A percentile compares a stretch with the other conserved stretches of the same genome.
These are phyloP conservation scores for Nemophila menziesii DNA, from an alignment of 257 asterid species.

Conservation along the genomic window DNA sequence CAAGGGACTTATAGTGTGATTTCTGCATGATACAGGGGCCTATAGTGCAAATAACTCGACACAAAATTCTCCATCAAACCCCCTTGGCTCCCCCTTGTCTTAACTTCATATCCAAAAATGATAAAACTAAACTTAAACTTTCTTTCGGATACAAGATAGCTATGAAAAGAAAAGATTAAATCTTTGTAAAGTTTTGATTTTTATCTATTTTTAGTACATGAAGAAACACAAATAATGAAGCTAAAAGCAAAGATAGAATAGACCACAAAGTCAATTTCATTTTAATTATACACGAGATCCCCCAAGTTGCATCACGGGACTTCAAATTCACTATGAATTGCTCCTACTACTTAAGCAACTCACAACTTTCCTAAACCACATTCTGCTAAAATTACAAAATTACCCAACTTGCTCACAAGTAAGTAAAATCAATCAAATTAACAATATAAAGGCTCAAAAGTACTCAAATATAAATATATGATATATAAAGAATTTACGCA, in stretches of 20 bases:
- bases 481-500: not conserved
- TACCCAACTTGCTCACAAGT: not conserved
- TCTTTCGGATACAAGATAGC: not conserved
- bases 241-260: not conserved
- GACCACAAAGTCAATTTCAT: not conserved
- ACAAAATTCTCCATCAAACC: too few species aligned
- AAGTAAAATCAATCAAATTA: not conserved
- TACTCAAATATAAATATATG: not conserved
- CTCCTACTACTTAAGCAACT: slow-evolving; percentile 48
- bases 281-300: not conserved
- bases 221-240: not conserved
- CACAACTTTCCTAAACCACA: slow-evolving; percentile 30
- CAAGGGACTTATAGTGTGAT: too few species aligned
- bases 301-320: too few species aligned
- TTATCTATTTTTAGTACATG: not conserved
- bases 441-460: not conserved
- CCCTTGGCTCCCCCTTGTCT: too few species aligned
- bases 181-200: not conserved
- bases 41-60: too few species aligned
- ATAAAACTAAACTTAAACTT: not conserved
- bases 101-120: too few species aligned
- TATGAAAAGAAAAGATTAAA: not conserved
- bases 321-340: too few species aligned
- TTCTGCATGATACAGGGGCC: too few species aligned
- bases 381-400: slow-evolving; percentile 3